A percentile compares a stretch with the other conserved stretches of the same genome.
phyloP scores from a whole-genome alignment of 106 monocot species.

The Alisma plantagoaquatica region DNA sequence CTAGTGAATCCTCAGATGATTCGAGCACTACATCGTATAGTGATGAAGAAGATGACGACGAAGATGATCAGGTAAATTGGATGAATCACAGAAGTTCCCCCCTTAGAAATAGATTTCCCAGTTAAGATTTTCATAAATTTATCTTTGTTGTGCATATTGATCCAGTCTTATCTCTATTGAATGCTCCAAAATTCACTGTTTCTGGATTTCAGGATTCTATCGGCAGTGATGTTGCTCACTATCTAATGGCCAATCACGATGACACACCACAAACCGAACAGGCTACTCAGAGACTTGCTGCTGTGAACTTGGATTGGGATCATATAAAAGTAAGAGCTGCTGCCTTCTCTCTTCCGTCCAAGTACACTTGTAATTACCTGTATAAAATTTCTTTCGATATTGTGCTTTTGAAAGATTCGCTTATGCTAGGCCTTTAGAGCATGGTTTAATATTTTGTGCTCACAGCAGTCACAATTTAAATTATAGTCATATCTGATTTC shows the following conservation, averaged over 20 bases:
- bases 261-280: slow-evolving; percentile 53
- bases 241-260: slow-evolving; percentile 65
- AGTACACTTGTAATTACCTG: not conserved
- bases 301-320: slow-evolving; percentile 97
- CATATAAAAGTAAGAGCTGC: slow-evolving; percentile 96
- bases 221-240: slow-evolving; percentile 39
- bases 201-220: slow-evolving; percentile 45
- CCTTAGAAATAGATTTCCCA: not conserved
- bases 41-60: slow-evolving; percentile 30
- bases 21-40: slow-evolving; percentile 9
- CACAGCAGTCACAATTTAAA: too few species aligned
- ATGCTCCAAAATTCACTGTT: too few species aligned
- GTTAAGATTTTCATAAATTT: not conserved
- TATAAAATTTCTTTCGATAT: too few species aligned
- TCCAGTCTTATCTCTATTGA: too few species aligned
- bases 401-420: not conserved
- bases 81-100: not conserved
- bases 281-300: slow-evolving; percentile 72
- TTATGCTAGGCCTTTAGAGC: too few species aligned
- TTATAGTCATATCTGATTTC: too few species aligned
- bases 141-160: slow-evolving; percentile 3
- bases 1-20: slow-evolving; percentile 8
- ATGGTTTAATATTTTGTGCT: too few species aligned
- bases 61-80: slow-evolving; percentile 30
- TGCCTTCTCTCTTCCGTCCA: not conserved